phyloP scores from a whole-genome alignment of 768 basidiomycete genomes.

The Boletus subcaerulescens region DNA sequence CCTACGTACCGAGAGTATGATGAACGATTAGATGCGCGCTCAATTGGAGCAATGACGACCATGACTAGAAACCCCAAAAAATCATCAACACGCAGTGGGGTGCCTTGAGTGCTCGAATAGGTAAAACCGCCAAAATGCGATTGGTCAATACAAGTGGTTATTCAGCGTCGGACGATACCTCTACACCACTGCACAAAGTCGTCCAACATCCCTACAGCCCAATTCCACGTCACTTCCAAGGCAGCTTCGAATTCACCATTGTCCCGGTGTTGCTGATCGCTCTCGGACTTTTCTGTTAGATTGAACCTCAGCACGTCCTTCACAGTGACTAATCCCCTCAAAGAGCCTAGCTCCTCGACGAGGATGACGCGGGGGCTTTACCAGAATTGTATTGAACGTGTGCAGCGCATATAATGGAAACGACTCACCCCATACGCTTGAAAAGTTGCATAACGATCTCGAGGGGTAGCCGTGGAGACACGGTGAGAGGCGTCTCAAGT shows the following conservation, averaged over 20 bases:
- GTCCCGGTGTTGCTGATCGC: conserved; percentile 52
- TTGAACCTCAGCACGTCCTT: conserved; percentile 95
- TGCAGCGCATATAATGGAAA: not conserved
- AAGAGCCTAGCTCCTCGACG: conserved; percentile 79
- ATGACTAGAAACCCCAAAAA: too few relatives aligned
- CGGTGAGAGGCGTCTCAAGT: conserved; percentile 85
- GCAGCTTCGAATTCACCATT: conserved; percentile 64
- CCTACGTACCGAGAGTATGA: not conserved
- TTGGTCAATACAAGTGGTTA: not conserved
- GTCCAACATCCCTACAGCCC: conserved; percentile 40
- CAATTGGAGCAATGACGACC: too few relatives aligned
- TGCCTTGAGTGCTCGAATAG: not conserved
- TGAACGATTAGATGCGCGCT: not conserved
- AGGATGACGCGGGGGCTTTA: conserved; percentile 92
- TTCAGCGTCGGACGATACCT: conserved; percentile 22
- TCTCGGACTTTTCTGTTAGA: conserved; percentile 50
- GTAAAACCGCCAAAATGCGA: not conserved
- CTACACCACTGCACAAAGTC: conserved; percentile 30
- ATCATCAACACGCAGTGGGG: too few relatives aligned
- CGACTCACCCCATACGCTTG: conserved; percentile 91
- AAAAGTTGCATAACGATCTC: conserved; percentile 98
- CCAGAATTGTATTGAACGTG: not conserved
- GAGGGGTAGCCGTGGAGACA: conserved; percentile 85
- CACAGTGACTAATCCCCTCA: conserved; percentile 88
- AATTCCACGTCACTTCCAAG: conserved; percentile 59